phyloP scores from a whole-genome alignment of 768 basidiomycete species.

The Wakefieldia striispora region DNA sequence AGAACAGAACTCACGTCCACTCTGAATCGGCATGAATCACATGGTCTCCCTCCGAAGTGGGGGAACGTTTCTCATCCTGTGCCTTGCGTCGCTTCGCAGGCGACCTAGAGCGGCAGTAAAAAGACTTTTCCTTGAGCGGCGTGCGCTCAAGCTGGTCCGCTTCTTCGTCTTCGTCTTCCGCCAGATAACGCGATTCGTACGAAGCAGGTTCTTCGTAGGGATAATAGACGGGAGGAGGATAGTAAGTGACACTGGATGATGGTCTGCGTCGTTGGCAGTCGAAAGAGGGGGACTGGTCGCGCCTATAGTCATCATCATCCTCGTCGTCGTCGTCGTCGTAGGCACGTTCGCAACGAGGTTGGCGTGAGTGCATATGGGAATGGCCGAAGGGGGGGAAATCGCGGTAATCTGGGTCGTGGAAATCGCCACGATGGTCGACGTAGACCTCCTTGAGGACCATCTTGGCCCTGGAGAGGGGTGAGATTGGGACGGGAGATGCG shows the following conservation, averaged over 20 bases:
- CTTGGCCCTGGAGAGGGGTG: constrained; percentile 19
- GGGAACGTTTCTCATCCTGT: constrained; percentile 20
- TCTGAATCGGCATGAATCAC: constrained; percentile 24
- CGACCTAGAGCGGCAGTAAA: constrained; percentile 18
- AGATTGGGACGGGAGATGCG: constrained; percentile 35
- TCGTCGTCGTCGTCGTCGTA: constrained; percentile 30
- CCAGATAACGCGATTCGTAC: constrained; percentile 26
- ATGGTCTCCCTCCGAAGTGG: constrained; percentile 3
- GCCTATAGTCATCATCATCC: constrained; percentile 29
- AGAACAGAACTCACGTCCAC: constrained; percentile 31
- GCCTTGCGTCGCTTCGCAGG: constrained; percentile 11
- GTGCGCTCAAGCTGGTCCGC: constrained; percentile 13
- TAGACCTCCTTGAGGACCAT: constrained; percentile 38
- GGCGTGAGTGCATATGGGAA: constrained; percentile 18
- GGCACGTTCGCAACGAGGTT: constrained; percentile 36
- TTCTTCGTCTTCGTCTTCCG: constrained; percentile 29
- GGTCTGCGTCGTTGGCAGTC: constrained; percentile 23
- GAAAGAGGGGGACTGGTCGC: constrained; percentile 17
- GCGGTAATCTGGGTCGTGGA: constrained; percentile 68
- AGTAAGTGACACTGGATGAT: constrained; percentile 22
- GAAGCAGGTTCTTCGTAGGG: constrained; percentile 31
- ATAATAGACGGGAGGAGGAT: constrained; percentile 22
- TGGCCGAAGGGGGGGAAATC: constrained; percentile 49
- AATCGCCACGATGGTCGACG: constrained; percentile 58
- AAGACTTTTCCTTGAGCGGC: constrained; percentile 29